These are phyloP conservation scores for Turnera subulata DNA, from an alignment of 345 rosid species.

Conservation along the genomic window DNA sequence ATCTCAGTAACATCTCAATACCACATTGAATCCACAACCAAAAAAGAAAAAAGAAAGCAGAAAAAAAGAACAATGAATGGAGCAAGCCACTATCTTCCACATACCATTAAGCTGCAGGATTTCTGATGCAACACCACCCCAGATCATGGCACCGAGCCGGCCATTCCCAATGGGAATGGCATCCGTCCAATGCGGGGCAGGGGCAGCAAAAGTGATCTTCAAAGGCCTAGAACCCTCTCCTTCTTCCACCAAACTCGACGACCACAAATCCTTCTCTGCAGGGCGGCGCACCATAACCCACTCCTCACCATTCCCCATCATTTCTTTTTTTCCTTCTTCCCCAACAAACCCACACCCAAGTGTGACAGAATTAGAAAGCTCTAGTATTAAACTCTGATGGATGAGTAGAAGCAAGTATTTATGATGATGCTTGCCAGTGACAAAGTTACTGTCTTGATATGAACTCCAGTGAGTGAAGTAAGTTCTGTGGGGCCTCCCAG, in stretches of 20 bases:
- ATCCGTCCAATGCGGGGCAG: conserved; percentile 81
- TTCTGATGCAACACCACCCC: conserved; percentile 80
- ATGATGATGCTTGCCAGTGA: no score
- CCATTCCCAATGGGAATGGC: conserved; percentile 88
- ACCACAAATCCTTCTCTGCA: conserved; percentile 43
- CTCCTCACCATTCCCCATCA: conserved; percentile 30
- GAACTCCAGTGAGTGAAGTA: no score
- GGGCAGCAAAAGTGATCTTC: conserved; percentile 58
- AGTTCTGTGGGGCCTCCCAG: no score
- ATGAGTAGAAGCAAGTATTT: no score
- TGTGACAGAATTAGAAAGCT: background rate
- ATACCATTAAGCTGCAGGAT: conserved; percentile 76
- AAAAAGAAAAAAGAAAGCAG: background rate
- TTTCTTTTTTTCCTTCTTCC: background rate
- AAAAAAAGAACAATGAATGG: background rate
- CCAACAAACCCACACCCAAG: background rate
- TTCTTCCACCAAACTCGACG: conserved; percentile 25
- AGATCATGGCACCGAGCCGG: conserved; percentile 86
- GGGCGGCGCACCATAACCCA: conserved; percentile 50
- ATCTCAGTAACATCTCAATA: no score
- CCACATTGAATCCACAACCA: no score
- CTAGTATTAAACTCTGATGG: no score
- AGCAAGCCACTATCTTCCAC: background rate
- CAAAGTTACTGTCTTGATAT: no score
- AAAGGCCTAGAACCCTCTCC: conserved; percentile 39